Evolutionary conservation across 305 asterid genomes (phyloP).

Genomic region (Solanum chacoense): DNA sequence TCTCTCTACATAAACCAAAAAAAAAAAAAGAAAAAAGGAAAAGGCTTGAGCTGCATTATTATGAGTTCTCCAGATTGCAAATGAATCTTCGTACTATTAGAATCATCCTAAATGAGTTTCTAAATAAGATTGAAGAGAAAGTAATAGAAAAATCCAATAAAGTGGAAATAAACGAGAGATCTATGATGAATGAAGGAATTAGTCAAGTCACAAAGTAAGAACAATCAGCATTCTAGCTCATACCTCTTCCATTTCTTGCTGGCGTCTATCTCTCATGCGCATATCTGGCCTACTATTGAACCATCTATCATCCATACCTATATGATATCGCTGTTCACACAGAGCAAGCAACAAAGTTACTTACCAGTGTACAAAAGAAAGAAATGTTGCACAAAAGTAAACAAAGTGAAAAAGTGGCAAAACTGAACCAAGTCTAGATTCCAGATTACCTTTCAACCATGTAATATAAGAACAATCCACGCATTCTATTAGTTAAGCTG

Average conservation of each 20-base stretch:
- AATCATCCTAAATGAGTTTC: not conserved
- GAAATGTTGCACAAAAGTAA: not conserved
- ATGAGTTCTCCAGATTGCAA: not conserved
- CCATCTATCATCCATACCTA: constrained; percentile 60
- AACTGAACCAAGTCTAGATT: not conserved
- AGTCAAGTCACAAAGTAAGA: not conserved
- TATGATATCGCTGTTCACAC: not conserved
- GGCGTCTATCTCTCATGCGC: constrained; percentile 43
- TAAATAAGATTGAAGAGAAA: not conserved
- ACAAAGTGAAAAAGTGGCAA: not conserved
- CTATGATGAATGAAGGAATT: not conserved
- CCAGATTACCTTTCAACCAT: not conserved
- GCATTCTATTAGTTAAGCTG: not conserved
- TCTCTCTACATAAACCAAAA: not conserved
- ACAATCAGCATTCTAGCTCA: not conserved
- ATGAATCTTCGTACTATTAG: not conserved
- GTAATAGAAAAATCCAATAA: not conserved
- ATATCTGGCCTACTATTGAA: constrained; percentile 49
- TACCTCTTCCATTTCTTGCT: constrained; percentile 42
- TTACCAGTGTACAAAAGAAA: not conserved
- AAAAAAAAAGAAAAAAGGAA: not conserved
- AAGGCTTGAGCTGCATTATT: not conserved
- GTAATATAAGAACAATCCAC: not conserved
- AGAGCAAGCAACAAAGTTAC: not conserved
- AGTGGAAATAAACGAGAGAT: not conserved